These are phyloP conservation scores for Cordyceps cateniannulata DNA, from an alignment of 2,329 filamentous ascomycete genomes.

Conservation along the genomic window DNA sequence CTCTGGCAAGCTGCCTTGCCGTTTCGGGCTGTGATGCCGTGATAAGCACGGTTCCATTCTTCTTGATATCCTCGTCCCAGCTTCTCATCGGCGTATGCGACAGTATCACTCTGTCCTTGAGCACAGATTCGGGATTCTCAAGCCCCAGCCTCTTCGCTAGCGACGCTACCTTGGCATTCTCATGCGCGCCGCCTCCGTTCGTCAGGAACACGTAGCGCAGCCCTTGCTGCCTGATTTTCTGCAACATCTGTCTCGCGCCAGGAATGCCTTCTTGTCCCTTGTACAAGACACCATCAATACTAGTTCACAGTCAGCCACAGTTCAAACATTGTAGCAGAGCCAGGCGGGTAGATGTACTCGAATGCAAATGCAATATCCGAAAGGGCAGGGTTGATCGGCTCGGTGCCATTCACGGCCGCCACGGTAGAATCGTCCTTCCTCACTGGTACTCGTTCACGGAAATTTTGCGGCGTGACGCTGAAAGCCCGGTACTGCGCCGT, in stretches of 20 bases:
- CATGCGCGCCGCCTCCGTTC: constrained; percentile 86
- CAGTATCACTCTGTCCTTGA: constrained; percentile 50
- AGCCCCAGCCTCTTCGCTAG: constrained; percentile 27
- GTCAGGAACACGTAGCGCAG: constrained; percentile 94
- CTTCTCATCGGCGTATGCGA: constrained; percentile 82
- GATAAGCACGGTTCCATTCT: constrained; percentile 56
- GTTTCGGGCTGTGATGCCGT: constrained; percentile 62
- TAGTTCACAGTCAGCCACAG: constrained; percentile 20
- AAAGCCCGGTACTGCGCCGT: not conserved
- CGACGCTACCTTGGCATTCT: constrained; percentile 38
- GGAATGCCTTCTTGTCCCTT: constrained; percentile 74
- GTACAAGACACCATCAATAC: constrained; percentile 91
- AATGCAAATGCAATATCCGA: constrained; percentile 33
- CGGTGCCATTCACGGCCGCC: not conserved
- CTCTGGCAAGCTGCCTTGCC: constrained; percentile 67
- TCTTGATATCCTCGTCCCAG: constrained; percentile 36
- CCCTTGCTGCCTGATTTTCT: constrained; percentile 62
- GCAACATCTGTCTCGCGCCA: constrained; percentile 67
- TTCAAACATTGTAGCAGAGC: not conserved
- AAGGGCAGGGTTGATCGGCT: not conserved
- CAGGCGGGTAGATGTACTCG: constrained; percentile 20
- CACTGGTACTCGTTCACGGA: not conserved
- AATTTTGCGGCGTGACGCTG: not conserved
- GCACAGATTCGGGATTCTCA: constrained; percentile 25
- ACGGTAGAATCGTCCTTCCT: not conserved